Evolutionary conservation across 768 basidiomycete species (phyloP).

Genomic region (Mycena metata): DNA sequence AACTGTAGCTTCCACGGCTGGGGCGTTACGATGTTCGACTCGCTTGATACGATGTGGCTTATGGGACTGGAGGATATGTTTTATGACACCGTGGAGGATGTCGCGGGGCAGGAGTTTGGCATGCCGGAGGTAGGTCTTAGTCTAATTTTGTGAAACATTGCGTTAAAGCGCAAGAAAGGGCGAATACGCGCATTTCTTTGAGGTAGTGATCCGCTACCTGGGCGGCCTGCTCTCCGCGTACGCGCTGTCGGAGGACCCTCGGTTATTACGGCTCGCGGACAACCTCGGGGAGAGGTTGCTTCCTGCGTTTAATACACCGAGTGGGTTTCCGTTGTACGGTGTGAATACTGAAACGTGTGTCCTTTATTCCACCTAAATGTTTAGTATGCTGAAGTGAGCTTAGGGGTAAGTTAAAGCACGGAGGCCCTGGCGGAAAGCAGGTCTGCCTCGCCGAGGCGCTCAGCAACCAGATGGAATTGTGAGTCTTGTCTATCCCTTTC

Average conservation of each 20-base stretch:
- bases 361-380: not conserved
- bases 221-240: constrained; percentile 36
- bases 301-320: constrained; percentile 68
- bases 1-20: constrained; percentile 76
- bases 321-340: constrained; percentile 68
- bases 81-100: constrained; percentile 65
- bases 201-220: constrained; percentile 42
- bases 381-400: constrained; percentile 26
- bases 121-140: constrained; percentile 11
- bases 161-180: not conserved
- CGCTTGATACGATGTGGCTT: constrained; percentile 86
- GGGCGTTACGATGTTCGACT: constrained; percentile 81
- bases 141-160: not conserved
- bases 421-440: not conserved
- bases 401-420: constrained; percentile 18
- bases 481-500: not conserved
- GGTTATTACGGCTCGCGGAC: constrained; percentile 65
- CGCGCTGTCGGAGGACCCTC: constrained; percentile 40
- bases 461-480: constrained; percentile 62
- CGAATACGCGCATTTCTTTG: constrained; percentile 32
- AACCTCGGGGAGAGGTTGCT: constrained; percentile 70
- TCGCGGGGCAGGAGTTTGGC: constrained; percentile 45
- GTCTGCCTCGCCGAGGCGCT: constrained; percentile 57
- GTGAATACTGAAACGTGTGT: constrained; percentile 65
- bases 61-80: constrained; percentile 82